Evolutionary conservation across 2,329 filamentous ascomycete genomes (phyloP).

Genomic region (Botrytis fragariae): DNA sequence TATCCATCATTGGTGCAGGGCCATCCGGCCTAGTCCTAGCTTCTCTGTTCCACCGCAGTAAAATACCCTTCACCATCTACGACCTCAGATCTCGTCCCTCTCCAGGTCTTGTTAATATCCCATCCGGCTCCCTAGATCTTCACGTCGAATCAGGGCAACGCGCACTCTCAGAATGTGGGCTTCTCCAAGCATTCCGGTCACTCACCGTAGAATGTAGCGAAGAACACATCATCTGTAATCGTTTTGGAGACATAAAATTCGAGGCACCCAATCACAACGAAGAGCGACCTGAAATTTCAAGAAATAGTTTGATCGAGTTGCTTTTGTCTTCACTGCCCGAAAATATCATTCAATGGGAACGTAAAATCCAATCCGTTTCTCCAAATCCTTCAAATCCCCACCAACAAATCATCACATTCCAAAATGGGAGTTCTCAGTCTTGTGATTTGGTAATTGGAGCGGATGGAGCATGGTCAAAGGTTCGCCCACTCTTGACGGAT

Average conservation of each 20-base stretch:
- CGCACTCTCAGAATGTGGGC: constrained; percentile 45
- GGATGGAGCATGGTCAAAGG: constrained; percentile 42
- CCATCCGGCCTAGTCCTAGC: constrained; percentile 49
- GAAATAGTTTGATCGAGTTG: constrained; percentile 31
- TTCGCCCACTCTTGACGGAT: constrained; percentile 37
- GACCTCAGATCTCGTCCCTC: constrained; percentile 39
- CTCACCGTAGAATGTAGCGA: constrained; percentile 46
- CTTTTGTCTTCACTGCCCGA: constrained; percentile 28
- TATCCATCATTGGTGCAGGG: constrained; percentile 48
- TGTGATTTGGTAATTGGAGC: constrained; percentile 47
- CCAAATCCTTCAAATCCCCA: background rate
- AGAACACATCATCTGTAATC: constrained; percentile 40
- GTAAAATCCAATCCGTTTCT: constrained; percentile 16
- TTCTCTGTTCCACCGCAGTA: constrained; percentile 44
- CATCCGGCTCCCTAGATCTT: constrained; percentile 49
- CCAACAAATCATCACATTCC: constrained; percentile 13
- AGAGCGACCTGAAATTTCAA: constrained; percentile 33
- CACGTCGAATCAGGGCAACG: constrained; percentile 47
- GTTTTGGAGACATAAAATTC: constrained; percentile 32
- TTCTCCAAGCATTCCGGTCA: constrained; percentile 45
- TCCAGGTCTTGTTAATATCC: constrained; percentile 31
- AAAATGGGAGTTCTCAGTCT: constrained; percentile 9
- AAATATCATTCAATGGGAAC: constrained; percentile 30
- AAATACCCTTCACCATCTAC: constrained; percentile 40
- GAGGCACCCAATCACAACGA: constrained; percentile 27